Percentiles rank a stretch among this genome's conserved stretches.
These are phyloP conservation scores for Globisporangium recalcitrans DNA, from an alignment of 352 stramenopile species.

Conservation along the genomic window DNA sequence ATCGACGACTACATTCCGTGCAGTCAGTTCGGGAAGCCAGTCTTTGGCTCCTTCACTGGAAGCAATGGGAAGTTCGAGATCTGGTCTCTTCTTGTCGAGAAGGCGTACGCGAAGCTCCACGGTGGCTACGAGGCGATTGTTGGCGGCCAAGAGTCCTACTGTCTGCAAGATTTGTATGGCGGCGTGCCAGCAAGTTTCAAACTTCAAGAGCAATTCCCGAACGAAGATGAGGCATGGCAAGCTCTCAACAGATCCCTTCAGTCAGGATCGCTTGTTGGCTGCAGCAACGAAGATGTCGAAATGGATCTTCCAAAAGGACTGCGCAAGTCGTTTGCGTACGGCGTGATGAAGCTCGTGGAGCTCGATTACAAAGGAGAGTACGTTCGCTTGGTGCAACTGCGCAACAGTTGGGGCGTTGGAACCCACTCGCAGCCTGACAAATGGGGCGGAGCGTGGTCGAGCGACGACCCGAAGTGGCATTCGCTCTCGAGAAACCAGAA, in stretches of 20 bases:
- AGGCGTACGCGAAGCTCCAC: slow-evolving; percentile 93
- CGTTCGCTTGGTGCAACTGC: slow-evolving; percentile 63
- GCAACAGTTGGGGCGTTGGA: slow-evolving; percentile 78
- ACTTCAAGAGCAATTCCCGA: slow-evolving; percentile 55
- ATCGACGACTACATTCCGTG: slow-evolving; percentile 85
- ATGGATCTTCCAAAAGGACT: slow-evolving; percentile 58
- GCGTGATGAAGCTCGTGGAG: slow-evolving; percentile 72
- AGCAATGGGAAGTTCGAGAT: slow-evolving; percentile 87
- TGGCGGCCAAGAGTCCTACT: slow-evolving; percentile 78
- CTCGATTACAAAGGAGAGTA: slow-evolving; percentile 50
- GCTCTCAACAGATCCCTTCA: slow-evolving; percentile 39
- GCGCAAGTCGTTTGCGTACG: slow-evolving; percentile 66
- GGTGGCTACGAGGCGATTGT: slow-evolving; percentile 88
- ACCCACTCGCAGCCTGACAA: slow-evolving; percentile 56
- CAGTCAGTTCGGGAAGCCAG: slow-evolving; percentile 74
- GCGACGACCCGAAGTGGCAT: slow-evolving; percentile 65
- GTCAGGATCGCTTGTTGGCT: slow-evolving; percentile 62
- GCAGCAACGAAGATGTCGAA: slow-evolving; percentile 63
- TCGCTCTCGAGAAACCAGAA: slow-evolving; percentile 69
- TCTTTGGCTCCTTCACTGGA: slow-evolving; percentile 81
- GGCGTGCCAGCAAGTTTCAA: slow-evolving; percentile 64
- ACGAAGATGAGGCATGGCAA: slow-evolving; percentile 56
- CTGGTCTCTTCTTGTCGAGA: slow-evolving; percentile 92
- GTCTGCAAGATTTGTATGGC: slow-evolving; percentile 72
- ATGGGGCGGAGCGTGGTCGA: slow-evolving; percentile 68